phyloP scores from a whole-genome alignment of 768 basidiomycete genomes.

The Boletus vinaceobasis region DNA sequence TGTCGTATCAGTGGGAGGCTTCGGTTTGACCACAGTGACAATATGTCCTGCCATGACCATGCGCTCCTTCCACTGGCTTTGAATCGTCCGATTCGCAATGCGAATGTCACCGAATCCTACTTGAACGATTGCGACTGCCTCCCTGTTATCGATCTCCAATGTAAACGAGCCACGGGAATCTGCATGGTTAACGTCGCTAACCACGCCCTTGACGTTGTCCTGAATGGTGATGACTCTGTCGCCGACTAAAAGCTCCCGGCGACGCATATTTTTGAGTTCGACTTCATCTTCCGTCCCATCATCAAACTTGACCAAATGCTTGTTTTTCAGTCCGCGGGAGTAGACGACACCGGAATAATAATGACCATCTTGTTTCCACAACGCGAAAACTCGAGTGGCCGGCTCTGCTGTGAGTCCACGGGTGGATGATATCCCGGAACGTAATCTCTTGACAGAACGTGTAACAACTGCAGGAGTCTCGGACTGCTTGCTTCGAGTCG shows the following conservation, averaged over 20 bases:
- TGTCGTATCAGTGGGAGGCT: constrained; percentile 37
- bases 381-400: constrained; percentile 64
- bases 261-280: constrained; percentile 51
- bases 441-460: constrained; percentile 38
- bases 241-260: constrained; percentile 45
- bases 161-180: constrained; percentile 31
- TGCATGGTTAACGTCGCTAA: constrained; percentile 30
- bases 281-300: constrained; percentile 51
- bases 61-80: constrained; percentile 53
- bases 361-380: constrained; percentile 58
- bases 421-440: constrained; percentile 34
- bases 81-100: constrained; percentile 50
- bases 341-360: constrained; percentile 62
- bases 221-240: constrained; percentile 51
- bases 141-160: constrained; percentile 41
- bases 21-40: constrained; percentile 39
- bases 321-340: constrained; percentile 27
- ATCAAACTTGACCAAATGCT: constrained; percentile 62
- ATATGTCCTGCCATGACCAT: constrained; percentile 41
- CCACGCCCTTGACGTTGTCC: constrained; percentile 28
- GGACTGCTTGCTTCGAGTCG: constrained; percentile 25
- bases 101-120: constrained; percentile 40
- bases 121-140: constrained; percentile 21
- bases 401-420: constrained; percentile 13
- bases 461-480: constrained; percentile 29